Conservation (phyloP, 306 rosid species). For the Alnus rubra region DNA sequence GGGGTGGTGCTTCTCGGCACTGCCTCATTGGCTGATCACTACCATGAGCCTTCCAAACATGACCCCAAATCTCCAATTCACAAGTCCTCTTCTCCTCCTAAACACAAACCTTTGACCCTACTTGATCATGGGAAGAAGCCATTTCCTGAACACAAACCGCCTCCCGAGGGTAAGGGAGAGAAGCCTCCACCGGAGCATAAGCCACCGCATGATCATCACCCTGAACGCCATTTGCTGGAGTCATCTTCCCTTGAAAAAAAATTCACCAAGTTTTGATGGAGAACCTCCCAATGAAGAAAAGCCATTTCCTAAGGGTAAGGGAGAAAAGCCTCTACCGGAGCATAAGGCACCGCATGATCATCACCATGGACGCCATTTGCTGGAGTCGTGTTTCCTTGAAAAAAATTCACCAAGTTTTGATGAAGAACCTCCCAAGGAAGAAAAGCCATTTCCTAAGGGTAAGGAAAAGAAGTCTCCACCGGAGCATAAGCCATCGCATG, state of each 20-base stretch:
- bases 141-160: neutral
- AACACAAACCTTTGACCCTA: neutral
- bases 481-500: too few species aligned
- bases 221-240: neutral
- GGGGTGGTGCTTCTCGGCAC: neutral
- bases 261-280: neutral
- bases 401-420: too few species aligned
- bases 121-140: neutral
- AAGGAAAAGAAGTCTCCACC: too few species aligned
- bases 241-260: neutral
- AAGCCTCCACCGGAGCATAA: slow-evolving; percentile 18
- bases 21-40: neutral
- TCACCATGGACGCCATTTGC: neutral
- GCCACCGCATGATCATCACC: neutral
- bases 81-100: neutral
- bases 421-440: too few species aligned
- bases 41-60: neutral
- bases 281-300: neutral
- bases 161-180: neutral
- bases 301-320: neutral
- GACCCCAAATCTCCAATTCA: neutral
- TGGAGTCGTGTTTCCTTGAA: neutral
- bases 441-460: too few species aligned
- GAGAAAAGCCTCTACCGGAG: slow-evolving; percentile 14
- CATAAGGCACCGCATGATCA: neutral